These are phyloP conservation scores for Alloteropsis semialata DNA, from an alignment of 176 grass and related monocot species.

Conservation along the genomic window DNA sequence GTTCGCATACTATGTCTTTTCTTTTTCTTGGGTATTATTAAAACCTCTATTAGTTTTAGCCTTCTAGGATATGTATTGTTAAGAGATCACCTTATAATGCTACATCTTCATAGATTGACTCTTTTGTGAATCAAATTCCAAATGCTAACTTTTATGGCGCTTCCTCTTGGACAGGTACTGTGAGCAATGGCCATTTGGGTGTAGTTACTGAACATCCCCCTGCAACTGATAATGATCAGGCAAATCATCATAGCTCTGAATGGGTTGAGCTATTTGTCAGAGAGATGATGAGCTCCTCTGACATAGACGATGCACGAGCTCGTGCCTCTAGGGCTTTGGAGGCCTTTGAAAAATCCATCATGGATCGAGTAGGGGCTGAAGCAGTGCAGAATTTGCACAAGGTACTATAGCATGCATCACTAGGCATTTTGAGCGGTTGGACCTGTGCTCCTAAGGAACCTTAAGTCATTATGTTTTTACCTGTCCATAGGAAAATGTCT, in stretches of 20 bases:
- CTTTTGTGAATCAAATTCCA: conserved; percentile 3
- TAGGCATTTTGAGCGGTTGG: background rate
- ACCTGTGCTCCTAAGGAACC: background rate
- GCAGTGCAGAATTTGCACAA: conserved; percentile 57
- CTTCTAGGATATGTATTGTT: background rate
- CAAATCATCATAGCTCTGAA: conserved; percentile 43
- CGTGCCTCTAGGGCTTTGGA: conserved; percentile 71
- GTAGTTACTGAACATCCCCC: conserved; percentile 34
- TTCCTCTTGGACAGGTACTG: conserved; percentile 38
- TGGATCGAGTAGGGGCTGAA: conserved; percentile 47
- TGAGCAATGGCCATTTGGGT: conserved; percentile 39
- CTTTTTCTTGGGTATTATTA: background rate
- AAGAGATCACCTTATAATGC: background rate
- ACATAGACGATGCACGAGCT: conserved; percentile 63
- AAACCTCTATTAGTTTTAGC: background rate
- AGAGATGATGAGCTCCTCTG: conserved; percentile 71
- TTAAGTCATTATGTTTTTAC: background rate
- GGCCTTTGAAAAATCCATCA: conserved; percentile 61
- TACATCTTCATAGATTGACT: background rate
- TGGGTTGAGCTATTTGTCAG: conserved; percentile 85
- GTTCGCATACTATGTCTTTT: background rate
- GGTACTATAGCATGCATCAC: conserved; percentile 36
- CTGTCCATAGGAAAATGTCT: conserved; percentile 57
- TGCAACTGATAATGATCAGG: conserved; percentile 28
- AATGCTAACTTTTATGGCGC: conserved; percentile 14